Conservation (phyloP, 306 rosid genomes). For the Malus sylvestris region DNA sequence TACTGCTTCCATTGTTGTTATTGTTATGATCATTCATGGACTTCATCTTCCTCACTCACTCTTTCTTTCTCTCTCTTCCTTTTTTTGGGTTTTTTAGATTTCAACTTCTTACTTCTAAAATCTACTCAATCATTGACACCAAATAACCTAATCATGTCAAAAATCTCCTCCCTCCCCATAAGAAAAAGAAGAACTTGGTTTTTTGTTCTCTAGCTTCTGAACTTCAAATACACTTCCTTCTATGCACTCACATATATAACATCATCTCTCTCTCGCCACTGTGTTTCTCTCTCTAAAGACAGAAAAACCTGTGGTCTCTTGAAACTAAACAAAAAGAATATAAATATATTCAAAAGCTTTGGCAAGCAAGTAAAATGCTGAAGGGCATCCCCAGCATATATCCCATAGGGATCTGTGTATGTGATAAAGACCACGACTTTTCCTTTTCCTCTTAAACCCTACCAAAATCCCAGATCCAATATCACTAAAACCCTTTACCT, state of each 20-base stretch:
- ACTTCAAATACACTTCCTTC: constrained; percentile 2
- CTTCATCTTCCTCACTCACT: constrained; percentile 43
- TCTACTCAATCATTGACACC: constrained; percentile 46
- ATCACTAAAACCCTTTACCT: not conserved
- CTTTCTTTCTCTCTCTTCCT: constrained; percentile 4
- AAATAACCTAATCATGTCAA: constrained; percentile 50
- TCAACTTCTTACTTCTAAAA: not conserved
- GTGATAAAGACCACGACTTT: constrained; percentile 54
- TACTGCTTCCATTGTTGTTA: constrained; percentile 17
- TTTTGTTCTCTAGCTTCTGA: constrained; percentile 34
- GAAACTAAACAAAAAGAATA: constrained; percentile 83
- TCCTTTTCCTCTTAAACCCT: constrained; percentile 32
- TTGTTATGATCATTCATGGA: constrained; percentile 44
- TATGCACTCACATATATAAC: constrained; percentile 14
- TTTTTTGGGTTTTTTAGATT: not conserved
- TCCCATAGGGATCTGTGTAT: constrained; percentile 98
- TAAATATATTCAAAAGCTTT: constrained; percentile 8
- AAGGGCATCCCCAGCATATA: constrained; percentile 50
- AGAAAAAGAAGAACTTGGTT: constrained; percentile 4
- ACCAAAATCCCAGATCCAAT: constrained; percentile 32
- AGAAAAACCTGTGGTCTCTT: constrained; percentile 49
- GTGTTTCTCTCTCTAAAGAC: constrained; percentile 13
- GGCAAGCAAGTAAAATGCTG: constrained; percentile 35
- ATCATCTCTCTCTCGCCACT: not conserved
- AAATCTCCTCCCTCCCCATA: constrained; percentile 13